Evolutionary conservation across 495 filamentous ascomycete genomes (phyloP).

Genomic region (Penicillium canariense): DNA sequence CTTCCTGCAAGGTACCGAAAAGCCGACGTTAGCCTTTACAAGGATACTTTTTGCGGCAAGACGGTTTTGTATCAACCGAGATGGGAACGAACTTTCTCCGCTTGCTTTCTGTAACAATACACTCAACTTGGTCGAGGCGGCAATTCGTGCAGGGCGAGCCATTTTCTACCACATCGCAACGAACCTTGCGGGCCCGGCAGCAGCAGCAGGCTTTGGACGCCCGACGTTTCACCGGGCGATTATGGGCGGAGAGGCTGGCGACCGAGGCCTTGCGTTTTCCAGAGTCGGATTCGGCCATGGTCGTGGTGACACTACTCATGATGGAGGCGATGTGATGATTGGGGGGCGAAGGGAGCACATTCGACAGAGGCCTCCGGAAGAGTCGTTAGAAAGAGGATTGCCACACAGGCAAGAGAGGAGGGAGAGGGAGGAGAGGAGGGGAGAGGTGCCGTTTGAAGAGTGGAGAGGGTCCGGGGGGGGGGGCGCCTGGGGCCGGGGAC

Average conservation of each 20-base stretch:
- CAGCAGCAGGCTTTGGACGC: slow-evolving; percentile 86
- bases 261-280: slow-evolving; percentile 45
- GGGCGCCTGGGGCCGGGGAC: slow-evolving; percentile 17
- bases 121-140: slow-evolving; percentile 82
- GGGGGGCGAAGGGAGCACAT: slow-evolving; percentile 21
- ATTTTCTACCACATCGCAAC: slow-evolving; percentile 88
- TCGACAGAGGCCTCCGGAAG: slow-evolving; percentile 8
- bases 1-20: slow-evolving; percentile 34
- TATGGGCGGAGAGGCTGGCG: slow-evolving; percentile 37
- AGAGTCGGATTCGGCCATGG: slow-evolving; percentile 37
- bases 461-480: slow-evolving; percentile 26
- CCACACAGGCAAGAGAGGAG: slow-evolving; percentile 6
- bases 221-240: slow-evolving; percentile 70
- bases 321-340: slow-evolving; percentile 9
- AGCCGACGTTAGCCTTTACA: slow-evolving; percentile 16
- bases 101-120: slow-evolving; percentile 86
- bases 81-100: slow-evolving; percentile 61
- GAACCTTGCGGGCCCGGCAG: slow-evolving; percentile 85
- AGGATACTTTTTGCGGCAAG: neutral
- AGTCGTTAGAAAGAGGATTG: slow-evolving; percentile 3
- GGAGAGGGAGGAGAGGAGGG: slow-evolving; percentile 1
- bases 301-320: slow-evolving; percentile 28
- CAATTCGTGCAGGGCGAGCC: slow-evolving; percentile 88
- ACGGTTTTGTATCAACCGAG: neutral
- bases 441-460: slow-evolving; percentile 15